phyloP scores from a whole-genome alignment of 345 rosid species.

The Citropsis articulata region DNA sequence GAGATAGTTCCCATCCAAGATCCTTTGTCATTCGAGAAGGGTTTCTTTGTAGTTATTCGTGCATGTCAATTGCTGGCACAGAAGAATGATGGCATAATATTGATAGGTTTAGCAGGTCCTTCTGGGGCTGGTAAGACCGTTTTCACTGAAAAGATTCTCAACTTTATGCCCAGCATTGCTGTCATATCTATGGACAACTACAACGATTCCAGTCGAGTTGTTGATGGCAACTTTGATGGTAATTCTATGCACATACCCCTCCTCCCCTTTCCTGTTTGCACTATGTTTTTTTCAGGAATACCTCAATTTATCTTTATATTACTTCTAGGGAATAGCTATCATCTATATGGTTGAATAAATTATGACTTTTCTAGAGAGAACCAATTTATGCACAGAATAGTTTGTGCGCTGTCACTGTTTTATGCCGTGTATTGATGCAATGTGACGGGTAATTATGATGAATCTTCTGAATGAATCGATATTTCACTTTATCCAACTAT shows the following conservation, averaged over 20 bases:
- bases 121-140: conserved; percentile 99
- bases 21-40: conserved; percentile 82
- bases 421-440: not conserved
- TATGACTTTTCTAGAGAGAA: not conserved
- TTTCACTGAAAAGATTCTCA: conserved; percentile 85
- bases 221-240: conserved; percentile 97
- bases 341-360: not conserved
- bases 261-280: not conserved
- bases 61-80: conserved; percentile 89
- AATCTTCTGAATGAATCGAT: not conserved
- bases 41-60: conserved; percentile 83
- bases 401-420: not conserved
- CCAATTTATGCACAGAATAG: not conserved
- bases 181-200: conserved; percentile 95
- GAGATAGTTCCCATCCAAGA: conserved; percentile 75
- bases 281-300: not conserved
- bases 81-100: conserved; percentile 76
- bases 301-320: not conserved
- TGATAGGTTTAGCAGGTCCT: conserved; percentile 96
- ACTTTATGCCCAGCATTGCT: conserved; percentile 83
- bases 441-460: not conserved
- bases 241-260: conserved; percentile 13
- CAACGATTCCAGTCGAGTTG: conserved; percentile 83
- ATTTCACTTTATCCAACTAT: not conserved
- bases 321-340: not conserved